A percentile compares a stretch with the other conserved stretches of the same genome.
These are phyloP conservation scores for Picochlorum costavermella DNA, from an alignment of 139 green algal species.

Conservation along the genomic window DNA sequence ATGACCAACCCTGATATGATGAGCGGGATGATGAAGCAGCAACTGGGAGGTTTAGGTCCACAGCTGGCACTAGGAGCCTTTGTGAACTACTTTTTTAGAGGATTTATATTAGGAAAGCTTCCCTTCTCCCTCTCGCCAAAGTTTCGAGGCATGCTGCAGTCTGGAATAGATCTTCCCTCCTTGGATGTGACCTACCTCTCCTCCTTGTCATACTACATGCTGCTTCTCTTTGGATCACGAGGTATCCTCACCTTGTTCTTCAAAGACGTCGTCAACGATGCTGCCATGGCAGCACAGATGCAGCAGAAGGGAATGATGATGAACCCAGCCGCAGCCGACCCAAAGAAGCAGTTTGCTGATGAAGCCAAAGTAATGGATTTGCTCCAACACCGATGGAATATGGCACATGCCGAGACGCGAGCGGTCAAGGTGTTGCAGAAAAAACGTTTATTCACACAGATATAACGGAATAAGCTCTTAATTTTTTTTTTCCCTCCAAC, in stretches of 20 bases:
- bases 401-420: conserved; percentile 50
- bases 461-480: no score
- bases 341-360: conserved; percentile 54
- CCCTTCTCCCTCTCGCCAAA: conserved; percentile 76
- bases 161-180: conserved; percentile 75
- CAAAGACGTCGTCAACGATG: conserved; percentile 74
- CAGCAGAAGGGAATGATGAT: conserved; percentile 49
- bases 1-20: conserved; percentile 79
- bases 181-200: conserved; percentile 90
- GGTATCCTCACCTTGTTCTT: conserved; percentile 78
- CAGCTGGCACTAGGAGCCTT: conserved; percentile 74
- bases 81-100: conserved; percentile 73
- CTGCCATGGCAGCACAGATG: conserved; percentile 58
- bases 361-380: conserved; percentile 52
- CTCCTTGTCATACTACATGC: conserved; percentile 84
- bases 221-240: conserved; percentile 75
- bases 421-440: conserved; percentile 38
- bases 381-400: conserved; percentile 58
- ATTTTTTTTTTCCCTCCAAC: no score
- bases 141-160: conserved; percentile 82
- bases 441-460: no score
- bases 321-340: conserved; percentile 45
- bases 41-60: conserved; percentile 53
- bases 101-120: conserved; percentile 86
- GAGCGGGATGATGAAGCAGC: conserved; percentile 86